Base-by-base conservation (phyloP, 179 eudicot genomes). In the Beta macrorhiza region DNA sequence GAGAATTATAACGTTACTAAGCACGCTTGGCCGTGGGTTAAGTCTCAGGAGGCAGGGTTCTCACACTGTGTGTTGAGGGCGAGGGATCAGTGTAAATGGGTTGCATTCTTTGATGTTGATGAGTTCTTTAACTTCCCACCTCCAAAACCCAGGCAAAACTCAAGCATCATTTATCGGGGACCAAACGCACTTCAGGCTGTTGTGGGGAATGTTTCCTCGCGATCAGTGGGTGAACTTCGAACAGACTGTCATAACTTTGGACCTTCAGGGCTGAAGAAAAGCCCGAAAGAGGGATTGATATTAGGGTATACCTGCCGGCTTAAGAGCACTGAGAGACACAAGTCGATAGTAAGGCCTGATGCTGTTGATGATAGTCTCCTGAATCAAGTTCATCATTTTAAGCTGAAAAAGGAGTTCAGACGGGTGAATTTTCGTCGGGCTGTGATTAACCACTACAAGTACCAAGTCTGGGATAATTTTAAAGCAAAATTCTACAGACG, bases 1-100 rank as follows among this genome's bases (percentile, higher is more conserved):
- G 91, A 82, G 25, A 84, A 87, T 20, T 91, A 94, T 74, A 91
- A 96, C 72, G 88, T 96, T 9, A 90, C 79, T 16, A 79, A 98
- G 84, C 95, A 94, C 67, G 83, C 87, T 17, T 96, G 99, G 99
- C 99, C 97, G 0, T 96, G 99, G 99, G 87, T 96, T 25, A 96
- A 96, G 88, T 86, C 97, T 20, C 99, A 96, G 79, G 99, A 96
- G 80, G 99, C 98, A 0, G 98, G 99, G 5, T 94, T 96, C 80
- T 91, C 99, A 1, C 99, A 94, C 64, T 94, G 99, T 70, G 95
- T 91, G 81, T 77, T 96, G 9, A 84, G 93, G 79, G 92, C 97
- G 1, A 87, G 85, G 61, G 86, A 81, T 0, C 89, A 91, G 67
- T 96, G 99, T 82, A 84, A 84, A 53, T 96, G 99, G 99, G 92